These are phyloP conservation scores for Curvularia verruculosa DNA, from an alignment of 2,329 filamentous ascomycete species.

Conservation along the genomic window DNA sequence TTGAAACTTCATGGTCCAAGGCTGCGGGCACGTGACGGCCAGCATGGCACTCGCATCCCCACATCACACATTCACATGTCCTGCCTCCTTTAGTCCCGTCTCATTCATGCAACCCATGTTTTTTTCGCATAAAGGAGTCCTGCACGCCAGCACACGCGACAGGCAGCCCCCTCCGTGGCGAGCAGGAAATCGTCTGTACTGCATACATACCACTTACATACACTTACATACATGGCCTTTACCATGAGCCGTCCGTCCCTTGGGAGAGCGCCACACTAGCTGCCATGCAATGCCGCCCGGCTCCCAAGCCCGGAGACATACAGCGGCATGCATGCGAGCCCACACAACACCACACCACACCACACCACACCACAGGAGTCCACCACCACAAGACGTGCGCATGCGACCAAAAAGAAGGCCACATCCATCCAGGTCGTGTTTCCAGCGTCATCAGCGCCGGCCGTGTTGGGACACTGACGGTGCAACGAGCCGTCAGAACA, in stretches of 20 bases:
- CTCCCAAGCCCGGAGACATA: slow-evolving; percentile 8
- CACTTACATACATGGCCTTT: neutral
- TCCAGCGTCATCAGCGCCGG: slow-evolving; percentile 6
- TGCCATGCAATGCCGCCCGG: slow-evolving; percentile 15
- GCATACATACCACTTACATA: neutral
- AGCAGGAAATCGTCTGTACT: slow-evolving; percentile 6
- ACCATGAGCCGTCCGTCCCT: slow-evolving; percentile 6
- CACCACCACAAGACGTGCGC: neutral
- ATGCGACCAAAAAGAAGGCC: neutral
- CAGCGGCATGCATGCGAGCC: slow-evolving; percentile 3
- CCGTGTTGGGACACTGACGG: slow-evolving; percentile 3
- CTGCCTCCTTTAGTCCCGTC: slow-evolving; percentile 36
- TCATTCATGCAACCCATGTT: slow-evolving; percentile 13
- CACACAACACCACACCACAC: slow-evolving; percentile 9
- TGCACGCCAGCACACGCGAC: slow-evolving; percentile 6
- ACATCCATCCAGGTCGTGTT: neutral
- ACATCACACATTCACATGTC: slow-evolving; percentile 20
- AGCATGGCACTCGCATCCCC: slow-evolving; percentile 14
- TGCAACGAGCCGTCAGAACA: slow-evolving; percentile 9
- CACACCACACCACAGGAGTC: too few relatives aligned
- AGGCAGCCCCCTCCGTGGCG: slow-evolving; percentile 12
- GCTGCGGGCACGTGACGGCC: slow-evolving; percentile 18
- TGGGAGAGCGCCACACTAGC: slow-evolving; percentile 2
- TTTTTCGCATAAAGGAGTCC: slow-evolving; percentile 33
- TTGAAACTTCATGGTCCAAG: slow-evolving; percentile 26